These are phyloP conservation scores for Chrysanthemum lavandulifolium DNA, from an alignment of 129 eudicot species.

Conservation along the genomic window DNA sequence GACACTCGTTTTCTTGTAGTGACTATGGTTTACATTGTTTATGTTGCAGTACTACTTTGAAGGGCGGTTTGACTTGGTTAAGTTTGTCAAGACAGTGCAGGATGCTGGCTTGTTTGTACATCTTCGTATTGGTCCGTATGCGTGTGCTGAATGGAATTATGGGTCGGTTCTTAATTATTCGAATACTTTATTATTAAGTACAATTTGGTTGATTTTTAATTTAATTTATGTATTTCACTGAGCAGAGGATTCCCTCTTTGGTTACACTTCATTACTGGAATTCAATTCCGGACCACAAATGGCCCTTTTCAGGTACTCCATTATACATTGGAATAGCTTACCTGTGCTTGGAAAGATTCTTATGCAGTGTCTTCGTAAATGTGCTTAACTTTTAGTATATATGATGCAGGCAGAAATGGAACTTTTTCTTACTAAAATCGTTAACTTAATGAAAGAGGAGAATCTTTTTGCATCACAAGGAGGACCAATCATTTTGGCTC, in stretches of 20 bases:
- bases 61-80: constrained; percentile 76
- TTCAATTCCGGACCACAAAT: constrained; percentile 75
- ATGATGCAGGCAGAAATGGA: constrained; percentile 69
- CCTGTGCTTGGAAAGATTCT: not conserved
- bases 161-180: constrained; percentile 45
- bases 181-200: not conserved
- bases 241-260: constrained; percentile 84
- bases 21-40: not conserved
- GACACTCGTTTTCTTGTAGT: no score
- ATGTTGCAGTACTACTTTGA: constrained; percentile 60
- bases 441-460: constrained; percentile 73
- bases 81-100: constrained; percentile 66
- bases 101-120: constrained; percentile 80
- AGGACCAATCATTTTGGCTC: constrained; percentile 80
- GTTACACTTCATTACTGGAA: constrained; percentile 81
- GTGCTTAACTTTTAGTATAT: not conserved
- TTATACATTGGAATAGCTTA: constrained; percentile 2
- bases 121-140: constrained; percentile 83
- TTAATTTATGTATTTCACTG: constrained; percentile 18
- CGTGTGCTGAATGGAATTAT: constrained; percentile 88
- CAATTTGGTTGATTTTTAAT: constrained; percentile 9
- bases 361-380: not conserved
- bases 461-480: constrained; percentile 84
- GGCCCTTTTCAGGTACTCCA: constrained; percentile 57
- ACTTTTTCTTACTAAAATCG: constrained; percentile 66